Conservation (phyloP, 2,329 filamentous ascomycete species). For the Alternaria infectoria region DNA sequence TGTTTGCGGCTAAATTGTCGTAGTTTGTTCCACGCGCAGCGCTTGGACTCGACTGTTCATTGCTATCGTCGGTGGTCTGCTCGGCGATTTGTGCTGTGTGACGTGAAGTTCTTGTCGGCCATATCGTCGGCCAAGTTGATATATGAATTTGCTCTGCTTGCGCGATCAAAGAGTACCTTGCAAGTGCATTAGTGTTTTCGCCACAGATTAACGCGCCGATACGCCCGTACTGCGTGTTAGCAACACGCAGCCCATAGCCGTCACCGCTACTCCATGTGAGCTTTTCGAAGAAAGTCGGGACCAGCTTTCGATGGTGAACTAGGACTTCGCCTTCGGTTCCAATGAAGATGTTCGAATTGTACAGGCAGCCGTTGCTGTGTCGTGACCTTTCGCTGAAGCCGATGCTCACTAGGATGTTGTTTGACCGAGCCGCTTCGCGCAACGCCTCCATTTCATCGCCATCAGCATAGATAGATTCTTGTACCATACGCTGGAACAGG, state of each 20-base stretch:
- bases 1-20: conserved; percentile 62
- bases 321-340: conserved; percentile 53
- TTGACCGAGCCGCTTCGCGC: conserved; percentile 45
- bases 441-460: conserved; percentile 36
- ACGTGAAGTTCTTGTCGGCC: conserved; percentile 54
- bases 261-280: conserved; percentile 62
- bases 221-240: conserved; percentile 54
- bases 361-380: conserved; percentile 56
- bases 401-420: conserved; percentile 53
- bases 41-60: neutral
- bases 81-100: neutral
- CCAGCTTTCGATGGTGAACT: conserved; percentile 61
- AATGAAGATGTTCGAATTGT: conserved; percentile 61
- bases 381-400: conserved; percentile 59
- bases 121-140: conserved; percentile 62
- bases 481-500: conserved; percentile 55
- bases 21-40: conserved; percentile 48
- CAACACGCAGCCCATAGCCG: conserved; percentile 57
- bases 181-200: conserved; percentile 65
- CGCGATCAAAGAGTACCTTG: conserved; percentile 59
- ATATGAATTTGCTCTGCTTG: conserved; percentile 64
- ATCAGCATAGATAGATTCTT: conserved; percentile 13
- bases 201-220: conserved; percentile 62
- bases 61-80: neutral
- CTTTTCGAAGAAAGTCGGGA: conserved; percentile 65